Evolutionary conservation across 345 rosid genomes (phyloP).

Genomic region (Ceriops decandra): DNA sequence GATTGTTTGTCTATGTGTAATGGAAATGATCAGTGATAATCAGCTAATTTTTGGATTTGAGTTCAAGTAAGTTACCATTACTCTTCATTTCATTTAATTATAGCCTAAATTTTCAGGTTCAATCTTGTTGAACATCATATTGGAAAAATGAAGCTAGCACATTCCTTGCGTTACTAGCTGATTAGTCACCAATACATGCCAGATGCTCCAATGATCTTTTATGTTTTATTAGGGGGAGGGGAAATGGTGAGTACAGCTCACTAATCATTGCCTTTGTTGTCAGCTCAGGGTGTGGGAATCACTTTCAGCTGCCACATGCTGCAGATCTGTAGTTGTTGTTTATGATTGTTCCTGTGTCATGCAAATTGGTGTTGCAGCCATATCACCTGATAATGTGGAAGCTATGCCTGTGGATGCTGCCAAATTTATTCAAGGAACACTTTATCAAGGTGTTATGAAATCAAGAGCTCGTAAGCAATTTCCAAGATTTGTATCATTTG

Average conservation of each 20-base stretch:
- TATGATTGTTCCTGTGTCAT: constrained; percentile 52
- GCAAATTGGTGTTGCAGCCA: constrained; percentile 78
- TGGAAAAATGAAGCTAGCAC: too few species aligned
- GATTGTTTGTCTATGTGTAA: too few species aligned
- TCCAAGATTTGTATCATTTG: background rate
- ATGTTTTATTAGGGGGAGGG: background rate
- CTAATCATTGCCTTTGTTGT: constrained; percentile 11
- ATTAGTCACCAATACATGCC: too few species aligned
- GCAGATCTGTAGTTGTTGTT: constrained; percentile 65
- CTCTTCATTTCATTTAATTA: too few species aligned
- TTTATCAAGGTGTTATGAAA: constrained; percentile 59
- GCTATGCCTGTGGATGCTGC: constrained; percentile 46
- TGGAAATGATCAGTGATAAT: background rate
- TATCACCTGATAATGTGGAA: constrained; percentile 38
- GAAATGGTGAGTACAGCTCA: background rate
- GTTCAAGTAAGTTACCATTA: too few species aligned
- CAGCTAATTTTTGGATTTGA: background rate
- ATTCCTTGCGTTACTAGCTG: too few species aligned
- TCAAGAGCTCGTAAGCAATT: constrained; percentile 66
- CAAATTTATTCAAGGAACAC: constrained; percentile 63
- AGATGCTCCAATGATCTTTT: background rate
- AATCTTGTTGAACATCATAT: too few species aligned
- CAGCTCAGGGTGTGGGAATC: constrained; percentile 78
- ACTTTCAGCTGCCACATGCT: constrained; percentile 59
- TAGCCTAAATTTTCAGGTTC: too few species aligned